A percentile compares a stretch with the other conserved stretches of the same genome.
These are phyloP conservation scores for Pistacia atlantica DNA, from an alignment of 345 rosid genomes.

Conservation along the genomic window DNA sequence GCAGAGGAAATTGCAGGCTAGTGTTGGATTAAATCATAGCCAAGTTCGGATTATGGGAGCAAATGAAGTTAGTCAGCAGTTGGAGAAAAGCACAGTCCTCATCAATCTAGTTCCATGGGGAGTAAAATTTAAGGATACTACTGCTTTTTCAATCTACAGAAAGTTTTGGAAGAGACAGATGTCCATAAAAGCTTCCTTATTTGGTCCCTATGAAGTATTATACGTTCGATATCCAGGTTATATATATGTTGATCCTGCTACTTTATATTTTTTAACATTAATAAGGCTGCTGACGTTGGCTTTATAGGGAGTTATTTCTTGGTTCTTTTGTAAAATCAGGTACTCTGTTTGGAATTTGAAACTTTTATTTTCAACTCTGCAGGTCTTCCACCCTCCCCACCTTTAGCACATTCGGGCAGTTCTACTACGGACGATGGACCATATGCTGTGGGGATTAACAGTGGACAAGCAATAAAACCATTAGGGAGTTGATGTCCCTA, in stretches of 20 bases:
- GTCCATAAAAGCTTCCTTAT: slow-evolving; percentile 42
- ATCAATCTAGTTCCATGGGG: slow-evolving; percentile 62
- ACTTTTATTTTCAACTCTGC: slow-evolving; percentile 14
- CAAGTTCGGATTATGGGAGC: slow-evolving; percentile 78
- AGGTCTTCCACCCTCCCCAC: slow-evolving; percentile 77
- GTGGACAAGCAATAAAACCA: slow-evolving; percentile 49
- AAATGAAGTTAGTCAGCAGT: slow-evolving; percentile 58
- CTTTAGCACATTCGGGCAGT: slow-evolving; percentile 39
- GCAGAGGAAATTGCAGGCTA: slow-evolving; percentile 55
- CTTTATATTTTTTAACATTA: not conserved
- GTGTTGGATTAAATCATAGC: slow-evolving; percentile 46
- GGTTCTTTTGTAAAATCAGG: not conserved
- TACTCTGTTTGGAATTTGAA: not conserved
- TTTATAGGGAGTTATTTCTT: slow-evolving; percentile 5
- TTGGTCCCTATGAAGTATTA: slow-evolving; percentile 62
- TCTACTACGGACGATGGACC: slow-evolving; percentile 41
- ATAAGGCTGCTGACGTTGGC: not conserved
- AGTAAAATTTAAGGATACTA: slow-evolving; percentile 37
- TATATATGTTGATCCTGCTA: slow-evolving; percentile 12
- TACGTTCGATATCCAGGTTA: slow-evolving; percentile 69
- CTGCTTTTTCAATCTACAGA: slow-evolving; percentile 46
- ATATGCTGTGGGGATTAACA: slow-evolving; percentile 29
- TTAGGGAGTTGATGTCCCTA: slow-evolving; percentile 62
- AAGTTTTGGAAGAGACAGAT: slow-evolving; percentile 57
- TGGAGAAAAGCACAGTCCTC: slow-evolving; percentile 59